Base-by-base conservation (phyloP, 352 stramenopile genomes). In the Lagenidium giganteum region DNA sequence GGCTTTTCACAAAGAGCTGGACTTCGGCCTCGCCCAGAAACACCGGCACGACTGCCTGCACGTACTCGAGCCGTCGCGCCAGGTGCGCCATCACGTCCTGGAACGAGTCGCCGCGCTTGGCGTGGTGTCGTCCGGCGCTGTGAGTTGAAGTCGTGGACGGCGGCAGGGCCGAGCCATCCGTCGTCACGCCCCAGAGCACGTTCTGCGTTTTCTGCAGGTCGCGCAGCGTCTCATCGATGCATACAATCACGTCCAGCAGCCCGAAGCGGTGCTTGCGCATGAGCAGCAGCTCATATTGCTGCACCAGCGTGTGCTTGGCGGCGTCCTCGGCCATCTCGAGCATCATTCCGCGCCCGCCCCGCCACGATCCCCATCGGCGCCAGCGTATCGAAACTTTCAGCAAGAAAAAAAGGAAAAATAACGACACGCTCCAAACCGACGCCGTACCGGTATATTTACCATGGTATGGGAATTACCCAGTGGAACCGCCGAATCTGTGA, bases 211-310 rank as follows among this genome's bases (percentile, higher is more conserved):
- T 5, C 12, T 55, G 32, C 1, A 77, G 40, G 8, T 54, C 29
- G 2, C 29, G 9, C 2, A 57, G 20, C 2, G 62, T 22, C 6
- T 13, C 22, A 1, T 55, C 29, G 23, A 73, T 31, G 21, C 30
- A 50, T n/a, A 43, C 16, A 0, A 75, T 32, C 16, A 60, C 36
- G 42, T 70, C 56, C 1, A 16, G 23, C 4, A 83, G 36, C 2
- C 52, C 52, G 24, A 77, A 76, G 21, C 67, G 67, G 18, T 72
- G 51, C 22, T 35, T 61, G 25, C 47, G 58, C 55, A 75, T 35
- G 29, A 83, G 50, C 35, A 83, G 54, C 17, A 38, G 50, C 61
- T 83, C 70, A 37, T 73, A 83, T 33, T 70, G 50, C 12, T 43
- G 54, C 36, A 69, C 24, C 16, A 55, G 29, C 24, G 37, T 5